Conservation (phyloP, 768 basidiomycete species). For the Neoboletus magnificus region DNA sequence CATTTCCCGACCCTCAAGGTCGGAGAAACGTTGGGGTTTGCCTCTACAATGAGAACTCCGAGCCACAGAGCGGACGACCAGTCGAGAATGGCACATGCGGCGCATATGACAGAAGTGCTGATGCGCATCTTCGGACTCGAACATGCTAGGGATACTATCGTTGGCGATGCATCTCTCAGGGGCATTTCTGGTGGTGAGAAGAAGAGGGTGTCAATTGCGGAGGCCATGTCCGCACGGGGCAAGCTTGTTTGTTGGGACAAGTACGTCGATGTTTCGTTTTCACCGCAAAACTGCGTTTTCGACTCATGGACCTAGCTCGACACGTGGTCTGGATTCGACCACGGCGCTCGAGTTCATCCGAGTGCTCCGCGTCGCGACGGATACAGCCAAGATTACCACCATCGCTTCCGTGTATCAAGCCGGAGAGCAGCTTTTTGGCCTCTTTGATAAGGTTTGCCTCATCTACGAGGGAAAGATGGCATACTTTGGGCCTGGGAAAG, state of each 20-base stretch:
- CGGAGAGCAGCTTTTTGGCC: constrained; percentile 58
- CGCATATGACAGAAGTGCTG: constrained; percentile 42
- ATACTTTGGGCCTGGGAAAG: constrained; percentile 2
- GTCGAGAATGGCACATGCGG: constrained; percentile 31
- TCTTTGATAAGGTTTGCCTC: constrained; percentile 52
- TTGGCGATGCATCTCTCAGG: constrained; percentile 74
- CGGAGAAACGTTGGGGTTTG: constrained; percentile 48
- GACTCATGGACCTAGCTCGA: constrained; percentile 44
- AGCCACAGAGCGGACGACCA: constrained; percentile 20
- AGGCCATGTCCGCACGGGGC: constrained; percentile 60
- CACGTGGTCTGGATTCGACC: constrained; percentile 61
- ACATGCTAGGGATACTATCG: constrained; percentile 66
- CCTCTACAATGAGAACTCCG: constrained; percentile 47
- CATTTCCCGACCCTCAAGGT: constrained; percentile 40
- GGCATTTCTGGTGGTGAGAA: constrained; percentile 77
- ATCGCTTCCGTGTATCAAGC: constrained; percentile 88
- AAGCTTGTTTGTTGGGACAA: constrained; percentile 72
- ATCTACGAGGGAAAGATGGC: constrained; percentile 8
- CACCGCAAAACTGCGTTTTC: neutral
- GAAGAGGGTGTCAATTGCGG: constrained; percentile 81
- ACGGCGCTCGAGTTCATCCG: constrained; percentile 73
- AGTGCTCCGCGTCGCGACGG: constrained; percentile 61
- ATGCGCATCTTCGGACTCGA: constrained; percentile 72
- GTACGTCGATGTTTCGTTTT: constrained; percentile 33
- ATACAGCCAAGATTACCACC: constrained; percentile 51